phyloP scores from a whole-genome alignment of 2,329 filamentous ascomycete genomes.

The Madurella fahalii region DNA sequence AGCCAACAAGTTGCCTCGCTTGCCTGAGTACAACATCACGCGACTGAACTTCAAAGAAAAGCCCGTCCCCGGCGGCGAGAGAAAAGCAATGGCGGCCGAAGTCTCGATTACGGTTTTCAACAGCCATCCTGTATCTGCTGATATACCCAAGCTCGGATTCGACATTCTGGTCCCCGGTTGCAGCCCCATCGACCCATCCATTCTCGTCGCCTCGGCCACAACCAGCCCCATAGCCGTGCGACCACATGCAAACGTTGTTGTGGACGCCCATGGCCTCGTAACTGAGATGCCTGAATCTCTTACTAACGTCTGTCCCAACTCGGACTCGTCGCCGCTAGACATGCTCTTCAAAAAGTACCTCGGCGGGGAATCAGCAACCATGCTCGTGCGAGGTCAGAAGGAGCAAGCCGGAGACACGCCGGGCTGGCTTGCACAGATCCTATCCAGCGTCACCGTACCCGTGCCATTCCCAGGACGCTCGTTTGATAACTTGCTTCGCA shows the following conservation, averaged over 20 bases:
- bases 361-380: conserved; percentile 69
- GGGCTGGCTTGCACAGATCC: conserved; percentile 73
- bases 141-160: conserved; percentile 76
- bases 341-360: conserved; percentile 76
- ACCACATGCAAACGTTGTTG: conserved; percentile 62
- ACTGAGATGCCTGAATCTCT: conserved; percentile 69
- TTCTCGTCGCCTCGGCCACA: conserved; percentile 71
- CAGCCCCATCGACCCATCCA: conserved; percentile 63
- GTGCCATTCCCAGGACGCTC: conserved; percentile 78
- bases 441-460: conserved; percentile 78
- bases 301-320: conserved; percentile 69
- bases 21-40: conserved; percentile 80
- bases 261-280: conserved; percentile 69
- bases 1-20: conserved; percentile 67
- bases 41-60: conserved; percentile 76
- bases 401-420: conserved; percentile 65
- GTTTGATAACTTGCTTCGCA: conserved; percentile 78
- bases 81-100: conserved; percentile 73
- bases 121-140: conserved; percentile 71
- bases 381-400: conserved; percentile 78
- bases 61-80: conserved; percentile 42
- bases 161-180: conserved; percentile 84
- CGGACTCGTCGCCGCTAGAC: conserved; percentile 78
- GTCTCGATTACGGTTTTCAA: conserved; percentile 70
- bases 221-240: conserved; percentile 64